Percentiles rank a stretch among this genome's conserved stretches.
Conservation (phyloP, 1,284 basidiomycete species). For the Trichosporon inkin region DNA sequence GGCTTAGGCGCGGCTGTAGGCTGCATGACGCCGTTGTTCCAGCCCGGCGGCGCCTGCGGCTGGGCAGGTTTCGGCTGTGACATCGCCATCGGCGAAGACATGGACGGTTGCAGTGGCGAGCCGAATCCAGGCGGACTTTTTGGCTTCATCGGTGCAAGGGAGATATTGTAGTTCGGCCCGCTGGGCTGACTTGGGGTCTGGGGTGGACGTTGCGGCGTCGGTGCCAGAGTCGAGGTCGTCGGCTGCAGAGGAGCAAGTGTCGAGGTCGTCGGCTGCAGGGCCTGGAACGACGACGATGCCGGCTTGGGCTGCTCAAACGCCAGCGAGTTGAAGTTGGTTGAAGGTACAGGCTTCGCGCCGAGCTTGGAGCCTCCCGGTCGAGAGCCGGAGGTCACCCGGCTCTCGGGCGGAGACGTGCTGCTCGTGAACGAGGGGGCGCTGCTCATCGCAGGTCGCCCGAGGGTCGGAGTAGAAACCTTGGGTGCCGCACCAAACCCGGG, state of each 20-base stretch:
- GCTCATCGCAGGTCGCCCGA: not conserved
- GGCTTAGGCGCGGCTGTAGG: slow-evolving; percentile 38
- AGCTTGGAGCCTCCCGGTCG: not conserved
- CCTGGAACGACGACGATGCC: slow-evolving; percentile 12
- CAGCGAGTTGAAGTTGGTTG: slow-evolving; percentile 40
- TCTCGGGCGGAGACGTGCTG: slow-evolving; percentile 3
- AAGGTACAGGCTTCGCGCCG: slow-evolving; percentile 28
- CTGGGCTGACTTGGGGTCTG: not conserved
- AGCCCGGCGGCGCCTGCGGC: slow-evolving; percentile 40
- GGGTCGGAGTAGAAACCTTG: not conserved
- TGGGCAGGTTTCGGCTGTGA: not conserved
- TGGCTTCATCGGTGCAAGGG: slow-evolving; percentile 35
- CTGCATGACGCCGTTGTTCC: slow-evolving; percentile 43
- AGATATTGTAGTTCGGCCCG: slow-evolving; percentile 47
- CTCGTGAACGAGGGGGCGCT: not conserved
- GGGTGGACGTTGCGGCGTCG: not conserved
- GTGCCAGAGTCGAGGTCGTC: not conserved
- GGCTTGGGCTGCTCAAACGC: slow-evolving; percentile 27
- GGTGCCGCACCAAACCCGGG: slow-evolving; percentile 10
- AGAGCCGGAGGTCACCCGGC: not conserved
- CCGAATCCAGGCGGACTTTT: slow-evolving; percentile 9
- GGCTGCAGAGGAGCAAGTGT: slow-evolving; percentile 22
- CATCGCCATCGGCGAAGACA: slow-evolving; percentile 2
- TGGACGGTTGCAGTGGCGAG: slow-evolving; percentile 16
- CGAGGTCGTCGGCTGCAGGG: slow-evolving; percentile 11